A percentile compares a stretch with the other conserved stretches of the same genome.
These are phyloP conservation scores for Neurospora tetrasperma DNA, from an alignment of 495 filamentous ascomycete genomes.

Conservation along the genomic window DNA sequence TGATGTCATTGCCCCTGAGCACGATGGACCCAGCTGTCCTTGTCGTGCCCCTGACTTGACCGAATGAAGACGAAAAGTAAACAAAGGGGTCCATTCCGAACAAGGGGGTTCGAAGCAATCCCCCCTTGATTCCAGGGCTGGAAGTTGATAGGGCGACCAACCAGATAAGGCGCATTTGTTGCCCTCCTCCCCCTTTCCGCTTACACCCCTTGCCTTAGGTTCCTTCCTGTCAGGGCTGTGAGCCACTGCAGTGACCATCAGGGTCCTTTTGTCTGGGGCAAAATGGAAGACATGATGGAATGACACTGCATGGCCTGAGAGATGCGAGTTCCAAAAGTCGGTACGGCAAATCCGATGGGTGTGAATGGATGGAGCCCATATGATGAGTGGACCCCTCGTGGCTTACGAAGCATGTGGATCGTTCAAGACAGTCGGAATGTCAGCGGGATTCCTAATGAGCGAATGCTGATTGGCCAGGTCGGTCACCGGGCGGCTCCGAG, in stretches of 20 bases:
- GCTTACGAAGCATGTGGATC: background rate
- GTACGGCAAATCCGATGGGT: background rate
- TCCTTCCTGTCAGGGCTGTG: background rate
- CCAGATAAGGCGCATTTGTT: background rate
- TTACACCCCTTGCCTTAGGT: background rate
- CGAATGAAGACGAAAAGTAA: background rate
- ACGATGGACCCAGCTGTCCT: background rate
- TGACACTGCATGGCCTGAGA: background rate
- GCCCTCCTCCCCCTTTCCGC: background rate
- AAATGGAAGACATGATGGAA: background rate
- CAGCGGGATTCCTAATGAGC: slow-evolving; percentile 20
- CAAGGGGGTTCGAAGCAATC: background rate
- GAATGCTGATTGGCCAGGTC: slow-evolving; percentile 29
- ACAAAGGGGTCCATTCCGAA: background rate
- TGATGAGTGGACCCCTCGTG: background rate
- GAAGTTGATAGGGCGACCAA: background rate
- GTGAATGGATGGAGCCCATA: background rate
- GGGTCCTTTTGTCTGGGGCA: background rate
- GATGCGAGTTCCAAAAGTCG: background rate
- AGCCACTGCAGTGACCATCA: background rate
- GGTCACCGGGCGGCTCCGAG: slow-evolving; percentile 22
- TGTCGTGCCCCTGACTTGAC: background rate
- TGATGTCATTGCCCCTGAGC: background rate
- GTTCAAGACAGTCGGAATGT: background rate
- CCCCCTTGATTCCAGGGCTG: background rate